A percentile compares a stretch with the other conserved stretches of the same genome.
These are phyloP conservation scores for Trametes pubescens DNA, from an alignment of 1,284 basidiomycete genomes.

Conservation along the genomic window DNA sequence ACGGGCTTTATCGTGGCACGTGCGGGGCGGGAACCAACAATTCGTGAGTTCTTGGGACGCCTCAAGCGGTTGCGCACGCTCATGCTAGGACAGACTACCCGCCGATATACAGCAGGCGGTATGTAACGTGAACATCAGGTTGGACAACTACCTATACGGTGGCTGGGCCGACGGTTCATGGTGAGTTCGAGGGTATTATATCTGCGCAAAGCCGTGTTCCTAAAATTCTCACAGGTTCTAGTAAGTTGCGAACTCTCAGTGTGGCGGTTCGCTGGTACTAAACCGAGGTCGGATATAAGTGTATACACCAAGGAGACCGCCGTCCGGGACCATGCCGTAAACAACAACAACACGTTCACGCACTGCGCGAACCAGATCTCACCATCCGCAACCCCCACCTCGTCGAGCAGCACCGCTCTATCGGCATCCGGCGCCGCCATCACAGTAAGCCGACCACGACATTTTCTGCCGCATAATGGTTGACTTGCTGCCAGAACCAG, in stretches of 20 bases:
- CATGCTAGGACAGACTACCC: conserved; percentile 14
- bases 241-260: conserved; percentile 14
- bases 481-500: background rate
- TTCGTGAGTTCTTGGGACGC: conserved; percentile 6
- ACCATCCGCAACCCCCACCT: background rate
- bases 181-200: conserved; percentile 9
- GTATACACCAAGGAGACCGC: conserved; percentile 30
- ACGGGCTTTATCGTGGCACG: conserved; percentile 9
- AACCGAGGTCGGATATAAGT: conserved; percentile 8
- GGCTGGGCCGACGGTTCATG: conserved; percentile 32
- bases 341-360: conserved; percentile 30
- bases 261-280: background rate
- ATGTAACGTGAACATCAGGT: conserved; percentile 28
- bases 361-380: conserved; percentile 27
- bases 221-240: conserved; percentile 25
- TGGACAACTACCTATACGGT: conserved; percentile 31
- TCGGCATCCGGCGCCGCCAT: background rate
- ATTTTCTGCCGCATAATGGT: background rate
- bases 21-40: conserved; percentile 17
- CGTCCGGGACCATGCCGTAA: conserved; percentile 11
- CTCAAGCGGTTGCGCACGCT: too few relatives aligned
- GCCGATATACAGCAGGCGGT: conserved; percentile 23
- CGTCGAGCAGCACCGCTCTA: background rate
- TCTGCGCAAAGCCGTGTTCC: background rate
- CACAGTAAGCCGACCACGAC: background rate